phyloP scores from a whole-genome alignment of 371 early-diverging fungal genomes.

The Mortierella sp. region DNA sequence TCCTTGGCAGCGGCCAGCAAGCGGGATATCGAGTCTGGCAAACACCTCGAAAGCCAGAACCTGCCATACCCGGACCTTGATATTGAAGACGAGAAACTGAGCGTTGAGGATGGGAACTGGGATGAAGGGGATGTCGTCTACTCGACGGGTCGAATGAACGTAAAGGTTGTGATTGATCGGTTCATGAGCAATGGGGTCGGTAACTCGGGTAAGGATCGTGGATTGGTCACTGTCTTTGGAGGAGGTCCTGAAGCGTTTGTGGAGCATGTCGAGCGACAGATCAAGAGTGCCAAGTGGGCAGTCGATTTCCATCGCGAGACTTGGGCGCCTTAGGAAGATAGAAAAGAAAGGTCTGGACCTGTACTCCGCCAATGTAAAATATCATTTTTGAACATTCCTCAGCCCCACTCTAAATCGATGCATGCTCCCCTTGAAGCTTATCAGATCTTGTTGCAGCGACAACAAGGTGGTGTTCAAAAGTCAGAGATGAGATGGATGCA shows the following conservation, averaged over 20 bases:
- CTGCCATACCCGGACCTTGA: conserved; percentile 32
- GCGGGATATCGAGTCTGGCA: conserved; percentile 33
- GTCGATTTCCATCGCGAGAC: conserved; percentile 51
- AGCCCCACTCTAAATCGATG: too few species aligned
- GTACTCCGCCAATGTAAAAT: too few species aligned
- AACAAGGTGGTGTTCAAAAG: too few species aligned
- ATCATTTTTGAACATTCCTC: too few species aligned
- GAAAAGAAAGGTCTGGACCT: too few species aligned
- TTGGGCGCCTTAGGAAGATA: conserved; percentile 42
- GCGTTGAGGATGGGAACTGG: conserved; percentile 45
- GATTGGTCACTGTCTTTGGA: conserved; percentile 44
- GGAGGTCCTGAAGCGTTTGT: conserved; percentile 54
- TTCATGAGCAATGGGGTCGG: conserved; percentile 35
- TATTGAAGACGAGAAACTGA: conserved; percentile 35
- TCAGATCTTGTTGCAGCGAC: too few species aligned
- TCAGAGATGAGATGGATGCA: too few species aligned
- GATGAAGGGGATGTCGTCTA: conserved; percentile 49
- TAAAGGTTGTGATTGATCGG: conserved; percentile 34
- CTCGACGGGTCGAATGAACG: conserved; percentile 34
- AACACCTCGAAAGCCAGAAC: conserved; percentile 4
- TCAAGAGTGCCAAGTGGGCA: conserved; percentile 36
- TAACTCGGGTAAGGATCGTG: conserved; percentile 5
- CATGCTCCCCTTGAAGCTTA: too few species aligned
- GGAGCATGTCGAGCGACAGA: conserved; percentile 33
- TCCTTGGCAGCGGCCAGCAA: conserved; percentile 11